These are phyloP conservation scores for Phytopythium chamaehyphon DNA, from an alignment of 352 stramenopile species.

Conservation along the genomic window DNA sequence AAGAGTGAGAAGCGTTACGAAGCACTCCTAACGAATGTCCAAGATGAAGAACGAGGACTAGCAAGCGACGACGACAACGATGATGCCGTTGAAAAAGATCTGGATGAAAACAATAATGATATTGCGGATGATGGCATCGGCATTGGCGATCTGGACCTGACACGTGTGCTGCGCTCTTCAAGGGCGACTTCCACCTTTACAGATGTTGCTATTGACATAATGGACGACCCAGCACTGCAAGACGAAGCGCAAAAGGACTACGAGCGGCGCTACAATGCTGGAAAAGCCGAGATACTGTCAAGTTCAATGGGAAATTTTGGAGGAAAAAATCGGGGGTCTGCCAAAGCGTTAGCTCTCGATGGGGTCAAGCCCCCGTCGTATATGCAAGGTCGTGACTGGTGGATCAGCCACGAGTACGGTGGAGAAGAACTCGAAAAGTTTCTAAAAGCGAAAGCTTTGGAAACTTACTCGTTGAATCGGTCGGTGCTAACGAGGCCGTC, in stretches of 20 bases:
- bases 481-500: conserved; percentile 55
- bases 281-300: conserved; percentile 35
- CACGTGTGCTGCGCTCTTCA: conserved; percentile 19
- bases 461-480: conserved; percentile 69
- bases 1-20: conserved; percentile 2
- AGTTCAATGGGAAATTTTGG: conserved; percentile 3
- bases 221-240: conserved; percentile 44
- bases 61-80: conserved; percentile 7
- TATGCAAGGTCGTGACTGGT: conserved; percentile 64
- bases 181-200: conserved; percentile 6
- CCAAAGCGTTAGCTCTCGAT: not conserved
- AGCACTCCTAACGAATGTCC: conserved; percentile 1
- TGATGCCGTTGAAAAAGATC: not conserved
- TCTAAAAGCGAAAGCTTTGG: conserved; percentile 60
- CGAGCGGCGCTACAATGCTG: conserved; percentile 48
- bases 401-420: conserved; percentile 47
- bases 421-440: conserved; percentile 82
- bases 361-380: conserved; percentile 32
- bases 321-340: not conserved
- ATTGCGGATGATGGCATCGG: conserved; percentile 52
- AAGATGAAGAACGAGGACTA: conserved; percentile 7
- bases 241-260: conserved; percentile 40
- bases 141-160: conserved; percentile 41
- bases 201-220: not conserved
- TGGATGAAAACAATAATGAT: conserved; percentile 7